Evolutionary conservation across 1,284 basidiomycete species (phyloP), one percentile per base, ranked within the genome.

Genomic region (Caloboletus firmus): DNA sequence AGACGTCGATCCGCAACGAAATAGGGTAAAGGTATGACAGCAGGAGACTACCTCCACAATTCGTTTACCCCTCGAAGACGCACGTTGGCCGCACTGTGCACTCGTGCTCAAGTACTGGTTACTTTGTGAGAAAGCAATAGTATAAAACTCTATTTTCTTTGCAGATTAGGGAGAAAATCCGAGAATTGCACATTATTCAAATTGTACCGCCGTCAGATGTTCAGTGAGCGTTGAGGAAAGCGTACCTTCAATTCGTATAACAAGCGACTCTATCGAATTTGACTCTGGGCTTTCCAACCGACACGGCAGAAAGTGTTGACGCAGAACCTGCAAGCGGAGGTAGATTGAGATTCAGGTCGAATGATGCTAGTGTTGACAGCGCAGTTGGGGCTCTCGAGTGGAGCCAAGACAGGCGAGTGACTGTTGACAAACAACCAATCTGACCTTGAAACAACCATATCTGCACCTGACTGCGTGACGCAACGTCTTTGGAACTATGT

Each of bases 401-500:
- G 17, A 24, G 22, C 17, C 15, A 28, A 42, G 24, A 24, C 3
- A 3, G 18, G 18, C 12, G 15, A 5, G 2, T 8, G 13, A 17
- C 11, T 0, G 32, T 37, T 28, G 35, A 51, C 46, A 42, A 42
- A 42, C 26, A 43, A 43, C 39, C 39, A 28, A 24, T 12, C n/a
- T 12, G 24, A 17, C n/a, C n/a, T n/a, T n/a, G 24, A 43, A n/a
- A 17, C 26, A 36, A 49, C n/a, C 4, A 12, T 20, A 34, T 34
- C 47, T 40, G 12, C 36, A 34, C 22, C 34, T 15, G 26, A 26
- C 18, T 3, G n/a, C n/a, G n/a, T 11, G 54, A 35, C 30, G 31
- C 20, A 28, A 52, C n/a, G n/a, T n/a, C 54, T 9, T 45, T 18
- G 24, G n/a, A 45, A 40, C n/a, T 17, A 79, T 79, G 79, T 80